Percentiles rank a stretch among this genome's conserved stretches.
Conservation (phyloP, 83 land plant species). For the Diphasiastrum complanatum region DNA sequence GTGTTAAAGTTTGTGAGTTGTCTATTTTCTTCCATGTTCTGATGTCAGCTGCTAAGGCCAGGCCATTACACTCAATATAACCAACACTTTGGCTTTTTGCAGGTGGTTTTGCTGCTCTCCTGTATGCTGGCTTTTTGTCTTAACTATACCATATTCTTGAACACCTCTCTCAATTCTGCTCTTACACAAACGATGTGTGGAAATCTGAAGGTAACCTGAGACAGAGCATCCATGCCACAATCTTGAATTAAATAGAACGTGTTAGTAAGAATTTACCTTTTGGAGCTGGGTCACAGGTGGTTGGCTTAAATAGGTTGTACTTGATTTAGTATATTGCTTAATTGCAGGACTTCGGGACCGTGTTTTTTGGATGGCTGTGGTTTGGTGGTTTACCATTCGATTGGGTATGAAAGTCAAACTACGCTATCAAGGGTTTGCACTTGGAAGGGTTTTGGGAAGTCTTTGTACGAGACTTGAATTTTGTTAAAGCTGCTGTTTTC, state of each 20-base stretch:
- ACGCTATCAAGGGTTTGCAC: too few species aligned
- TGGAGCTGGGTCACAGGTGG: not conserved
- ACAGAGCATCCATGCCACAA: not conserved
- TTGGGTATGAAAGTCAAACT: too few species aligned
- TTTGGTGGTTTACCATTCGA: constrained; percentile 99
- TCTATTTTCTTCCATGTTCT: not conserved
- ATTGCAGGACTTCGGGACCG: constrained; percentile 79
- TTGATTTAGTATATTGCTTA: not conserved
- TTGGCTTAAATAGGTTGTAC: constrained; percentile 1
- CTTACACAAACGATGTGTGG: constrained; percentile 95
- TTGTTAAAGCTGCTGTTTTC: constrained; percentile 11
- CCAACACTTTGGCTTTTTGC: constrained; percentile 14
- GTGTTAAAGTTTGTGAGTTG: not conserved
- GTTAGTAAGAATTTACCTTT: not conserved
- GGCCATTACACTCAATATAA: not conserved
- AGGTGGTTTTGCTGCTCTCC: constrained; percentile 67
- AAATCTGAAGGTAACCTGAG: constrained; percentile 60
- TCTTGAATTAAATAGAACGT: not conserved
- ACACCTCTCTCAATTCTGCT: constrained; percentile 89
- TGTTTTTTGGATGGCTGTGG: constrained; percentile 79
- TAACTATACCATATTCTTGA: constrained; percentile 75
- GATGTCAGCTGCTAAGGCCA: not conserved
- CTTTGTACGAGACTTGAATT: too few species aligned
- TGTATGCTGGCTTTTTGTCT: constrained; percentile 79
- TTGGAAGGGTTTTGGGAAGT: too few species aligned